Conservation (phyloP, 441 rosid species). For the Gossypium armourianum region DNA sequence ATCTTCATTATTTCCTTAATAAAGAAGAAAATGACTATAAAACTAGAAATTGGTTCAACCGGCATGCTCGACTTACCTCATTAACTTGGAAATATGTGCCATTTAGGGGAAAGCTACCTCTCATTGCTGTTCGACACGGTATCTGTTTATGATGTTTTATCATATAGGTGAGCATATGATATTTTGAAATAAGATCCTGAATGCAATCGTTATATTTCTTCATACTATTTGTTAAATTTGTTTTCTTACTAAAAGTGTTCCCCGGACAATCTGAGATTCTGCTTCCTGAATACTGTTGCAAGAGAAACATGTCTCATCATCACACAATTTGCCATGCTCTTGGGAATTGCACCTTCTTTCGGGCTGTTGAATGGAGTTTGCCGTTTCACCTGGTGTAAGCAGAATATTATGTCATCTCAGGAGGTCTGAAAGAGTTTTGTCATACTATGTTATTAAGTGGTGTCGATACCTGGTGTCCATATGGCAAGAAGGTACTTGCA, state of each 20-base stretch:
- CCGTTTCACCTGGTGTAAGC: conserved; percentile 40
- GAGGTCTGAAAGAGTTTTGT: neutral
- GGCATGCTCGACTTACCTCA: conserved; percentile 27
- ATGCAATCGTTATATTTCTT: neutral
- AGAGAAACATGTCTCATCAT: conserved; percentile 35
- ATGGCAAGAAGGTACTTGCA: conserved; percentile 45
- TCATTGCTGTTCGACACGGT: conserved; percentile 55
- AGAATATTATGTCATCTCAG: conserved; percentile 1
- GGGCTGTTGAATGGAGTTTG: conserved; percentile 35
- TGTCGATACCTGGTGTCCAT: conserved; percentile 47
- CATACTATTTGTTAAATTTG: neutral
- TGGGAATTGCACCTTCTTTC: conserved; percentile 32
- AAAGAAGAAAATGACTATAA: neutral
- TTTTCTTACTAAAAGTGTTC: conserved; percentile 45
- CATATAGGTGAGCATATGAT: conserved; percentile 5
- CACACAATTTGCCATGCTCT: conserved; percentile 29
- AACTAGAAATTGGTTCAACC: neutral
- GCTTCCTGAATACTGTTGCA: conserved; percentile 44
- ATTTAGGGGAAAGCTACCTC: conserved; percentile 51
- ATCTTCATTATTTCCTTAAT: conserved; percentile 4
- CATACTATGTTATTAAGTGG: neutral
- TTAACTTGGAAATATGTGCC: conserved; percentile 59
- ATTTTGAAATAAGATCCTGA: neutral
- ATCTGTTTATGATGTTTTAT: conserved; percentile 27
- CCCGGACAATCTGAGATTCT: conserved; percentile 43